Conservation (phyloP, 2,329 filamentous ascomycete species). For the Chlorencoelia australis region DNA sequence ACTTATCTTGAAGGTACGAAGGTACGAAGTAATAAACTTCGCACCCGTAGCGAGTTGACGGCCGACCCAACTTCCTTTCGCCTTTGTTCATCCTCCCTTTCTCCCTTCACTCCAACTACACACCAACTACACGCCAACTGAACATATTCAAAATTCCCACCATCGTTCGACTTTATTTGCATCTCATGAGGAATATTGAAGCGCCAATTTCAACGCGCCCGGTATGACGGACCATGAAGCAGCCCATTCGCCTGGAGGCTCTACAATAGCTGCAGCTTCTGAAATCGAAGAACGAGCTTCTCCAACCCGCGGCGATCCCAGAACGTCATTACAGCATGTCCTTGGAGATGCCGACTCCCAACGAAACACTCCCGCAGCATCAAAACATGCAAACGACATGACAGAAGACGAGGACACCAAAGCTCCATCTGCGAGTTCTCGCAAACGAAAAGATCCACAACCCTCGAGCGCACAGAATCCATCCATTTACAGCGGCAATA, state of each 20-base stretch:
- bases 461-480: conserved; percentile 13
- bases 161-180: too few species aligned
- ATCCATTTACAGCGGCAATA: conserved; percentile 32
- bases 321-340: conserved; percentile 22
- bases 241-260: too few species aligned
- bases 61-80: too few species aligned
- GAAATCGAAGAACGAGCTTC: conserved; percentile 24
- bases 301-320: conserved; percentile 20
- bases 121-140: too few species aligned
- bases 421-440: conserved; percentile 16
- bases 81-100: too few species aligned
- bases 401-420: conserved; percentile 26
- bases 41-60: too few species aligned
- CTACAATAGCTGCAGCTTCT: too few species aligned
- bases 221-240: conserved; percentile 25
- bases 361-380: conserved; percentile 15
- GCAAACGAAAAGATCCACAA: conserved; percentile 18
- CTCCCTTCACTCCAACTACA: too few species aligned
- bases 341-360: conserved; percentile 17
- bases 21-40: too few species aligned
- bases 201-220: conserved; percentile 3
- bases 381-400: conserved; percentile 16
- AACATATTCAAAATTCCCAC: too few species aligned
- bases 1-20: too few species aligned
- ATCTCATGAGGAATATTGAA: too few species aligned